Evolutionary conservation across 192 early-diverging fungal genomes (phyloP), one percentile per base, ranked within the genome.

Genomic region (Mortierella antarctica): DNA sequence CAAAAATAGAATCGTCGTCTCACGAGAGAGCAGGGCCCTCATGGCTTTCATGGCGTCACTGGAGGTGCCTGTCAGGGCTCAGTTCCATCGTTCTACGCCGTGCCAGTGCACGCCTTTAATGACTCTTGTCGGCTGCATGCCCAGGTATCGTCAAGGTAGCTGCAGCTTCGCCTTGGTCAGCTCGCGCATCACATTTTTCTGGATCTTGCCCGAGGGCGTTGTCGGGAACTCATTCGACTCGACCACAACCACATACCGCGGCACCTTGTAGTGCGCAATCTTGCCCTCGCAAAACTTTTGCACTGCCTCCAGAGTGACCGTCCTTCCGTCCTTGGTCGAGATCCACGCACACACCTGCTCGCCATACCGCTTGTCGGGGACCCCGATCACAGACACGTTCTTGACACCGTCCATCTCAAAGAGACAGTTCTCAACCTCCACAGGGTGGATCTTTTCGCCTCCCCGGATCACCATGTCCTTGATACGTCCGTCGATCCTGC

Each of bases 391-490:
- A 23, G 73, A 70, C n/a, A 83, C 84, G 59, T 84, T 85, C 23
- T 80, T 41, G 13, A 88, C 69, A 5, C 67, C 57, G 14, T 85
- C 78, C 47, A 84, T 50, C 15, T 76, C 64, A 39, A 86, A 85
- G 23, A 88, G 47, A 31, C 65, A 60, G 60, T 88, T 85, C 61
- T 88, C 86, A 5, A 88, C 83, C 41, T 88, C 86, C 14, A 68
- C 70, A 5, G 86, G 86, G 11, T 76, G 70, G 41, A 88, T 84
- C 55, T 88, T 88, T 73, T 88, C 86, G 42, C 86, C 86, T 48
- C 86, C 86, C 5, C 86, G 83, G 56, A 85, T 87, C 61, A 87
- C 83, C 45, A 72, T 62, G 40, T 87, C 87, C 70, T 88, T 88
- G 59, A 84, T 81, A 12, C 87, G 82, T 3, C 87, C 87, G 18